Percentiles rank a stretch among this genome's conserved stretches.
Evolutionary conservation across 805 yeast species (phyloP).

Genomic region (Clavispora vitiphila): DNA sequence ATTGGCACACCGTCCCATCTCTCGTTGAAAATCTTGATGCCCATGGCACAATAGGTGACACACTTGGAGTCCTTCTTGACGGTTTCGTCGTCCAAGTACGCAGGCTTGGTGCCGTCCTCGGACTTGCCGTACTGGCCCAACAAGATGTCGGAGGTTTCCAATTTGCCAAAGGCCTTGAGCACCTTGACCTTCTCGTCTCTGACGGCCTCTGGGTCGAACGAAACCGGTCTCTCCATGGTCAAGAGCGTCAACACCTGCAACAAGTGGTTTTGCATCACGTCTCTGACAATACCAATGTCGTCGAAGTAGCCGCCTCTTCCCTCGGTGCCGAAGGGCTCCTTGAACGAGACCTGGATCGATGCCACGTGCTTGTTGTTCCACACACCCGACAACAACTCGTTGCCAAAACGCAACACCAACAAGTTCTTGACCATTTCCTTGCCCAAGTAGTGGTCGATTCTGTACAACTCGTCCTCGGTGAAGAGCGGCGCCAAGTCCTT

Average conservation of each 20-base stretch:
- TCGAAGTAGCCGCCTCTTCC: conserved; percentile 99
- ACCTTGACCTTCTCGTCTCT: conserved; percentile 96
- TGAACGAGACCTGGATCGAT: conserved; percentile 84
- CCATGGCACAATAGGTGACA: conserved; percentile 87
- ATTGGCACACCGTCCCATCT: conserved; percentile 99
- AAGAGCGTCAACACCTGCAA: conserved; percentile 86
- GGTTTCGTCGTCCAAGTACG: conserved; percentile 87
- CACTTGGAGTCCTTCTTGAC: conserved; percentile 78
- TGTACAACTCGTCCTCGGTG: conserved; percentile 84
- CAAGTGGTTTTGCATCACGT: conserved; percentile 96
- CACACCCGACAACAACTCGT: conserved; percentile 77
- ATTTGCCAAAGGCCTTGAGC: conserved; percentile 70
- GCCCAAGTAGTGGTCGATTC: conserved; percentile 97
- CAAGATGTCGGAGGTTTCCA: conserved; percentile 61
- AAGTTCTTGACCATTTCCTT: conserved; percentile 97
- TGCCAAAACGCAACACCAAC: conserved; percentile 84
- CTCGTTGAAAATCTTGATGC: conserved; percentile 77
- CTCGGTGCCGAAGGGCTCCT: conserved; percentile 98
- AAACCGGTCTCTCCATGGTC: conserved; percentile 93
- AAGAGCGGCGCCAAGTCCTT: conserved; percentile 75
- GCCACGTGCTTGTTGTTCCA: conserved; percentile 82
- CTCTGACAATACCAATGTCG: conserved; percentile 90
- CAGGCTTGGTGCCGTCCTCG: conserved; percentile 85
- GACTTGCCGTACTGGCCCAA: conserved; percentile 86
- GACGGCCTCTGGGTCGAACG: conserved; percentile 87